Base-by-base conservation (phyloP, 768 basidiomycete genomes). In the Mycena crocata region DNA sequence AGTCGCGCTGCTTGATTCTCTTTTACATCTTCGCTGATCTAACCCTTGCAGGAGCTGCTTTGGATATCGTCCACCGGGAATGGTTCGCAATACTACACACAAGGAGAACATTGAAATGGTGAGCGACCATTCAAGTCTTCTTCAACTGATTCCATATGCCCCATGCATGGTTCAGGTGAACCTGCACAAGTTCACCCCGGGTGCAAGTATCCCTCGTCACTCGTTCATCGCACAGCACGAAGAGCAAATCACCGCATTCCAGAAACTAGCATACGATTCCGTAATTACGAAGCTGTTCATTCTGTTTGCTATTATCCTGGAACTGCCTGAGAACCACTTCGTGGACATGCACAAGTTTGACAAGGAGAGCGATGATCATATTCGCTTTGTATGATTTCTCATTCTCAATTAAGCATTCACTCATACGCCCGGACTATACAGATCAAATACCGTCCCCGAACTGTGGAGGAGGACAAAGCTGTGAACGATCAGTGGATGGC, bases 311-410 rank as follows among this genome's bases (percentile, higher is more conserved):
- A 72, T 82, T 40, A 79, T 82, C 46, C 76, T 86, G n/a, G 83
- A 86, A 60, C 76, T 85, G 26, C 85, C 84, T 12, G 83, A 86
- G 60, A 75, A 85, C 23, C 72, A 80, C 7, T 73, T 85, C 28
- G 75, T 82, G 14, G 72, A 83, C 24, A 67, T 76, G 30, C 84
- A 85, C 68, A 69, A 75, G 5, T 84, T 78, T 34, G 75, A 80
- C 30, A 48, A 67, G 32, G 67, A 75, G 9, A 74, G 72, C 52
- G 77, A 79, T 34, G 79, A 79, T 59, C 77, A 80, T 52, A 57
- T 81, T 2, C 72, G 79, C 14, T 77, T 72, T 63, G 31, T 50
- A 21, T 57, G 63, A 28, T 34, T 39, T 46, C 28, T 21, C 17
- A n/a, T 56, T 31, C 34, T 42, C 12, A n/a, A n/a, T 30, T 13